Base-by-base conservation (phyloP, 2,329 filamentous ascomycete genomes). In the Torrubiella hemipterigena region DNA sequence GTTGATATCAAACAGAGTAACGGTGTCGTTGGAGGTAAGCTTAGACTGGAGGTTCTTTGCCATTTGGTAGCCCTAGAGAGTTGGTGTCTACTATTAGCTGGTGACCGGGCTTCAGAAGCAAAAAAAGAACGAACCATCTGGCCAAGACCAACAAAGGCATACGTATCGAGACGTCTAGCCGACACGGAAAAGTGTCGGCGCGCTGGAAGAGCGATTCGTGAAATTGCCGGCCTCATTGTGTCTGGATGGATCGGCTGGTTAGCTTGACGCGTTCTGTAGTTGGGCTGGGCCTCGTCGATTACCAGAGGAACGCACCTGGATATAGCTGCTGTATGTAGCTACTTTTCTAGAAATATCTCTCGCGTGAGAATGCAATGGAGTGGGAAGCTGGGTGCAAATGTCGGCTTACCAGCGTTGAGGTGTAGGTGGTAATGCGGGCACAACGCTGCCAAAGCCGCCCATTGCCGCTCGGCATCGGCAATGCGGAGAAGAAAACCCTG, bases 1-100 rank as follows among this genome's bases (percentile, higher is more conserved):
- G 46, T 76, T 73, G 50, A 75, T 65, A 47, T 76, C 71, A 42
- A 67, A 74, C 34, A 76, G 52, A 33, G 55, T 58, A 27, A 76
- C 44, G 27, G 56, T 63, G 48, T 75, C 70, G 26, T 47, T 54
- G 1, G 67, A 54, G 17, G 55, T 46, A 20, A 75, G 57, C 49
- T 72, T 74, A 19, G 65, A 57, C 48, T 72, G 69, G 4, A 76
- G 61, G 47, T 75, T 76, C 52, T 64, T 68, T 38, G 69, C 71
- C 71, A 76, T 75, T 55, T 73, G 69, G 43, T 67, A 74, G 25
- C 71, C 71, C 69, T 74, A 30, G 6, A 11, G 12, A 11, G n/a
- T n/a, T n/a, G n/a, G n/a, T n/a, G n/a, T n/a, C n/a, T n/a, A n/a
- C n/a, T 11, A 24, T 24, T 24, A 24, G 22, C 22, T n/a, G 11